Conservation (phyloP, 208 protist genomes). For the Crithidia expoeki region DNA sequence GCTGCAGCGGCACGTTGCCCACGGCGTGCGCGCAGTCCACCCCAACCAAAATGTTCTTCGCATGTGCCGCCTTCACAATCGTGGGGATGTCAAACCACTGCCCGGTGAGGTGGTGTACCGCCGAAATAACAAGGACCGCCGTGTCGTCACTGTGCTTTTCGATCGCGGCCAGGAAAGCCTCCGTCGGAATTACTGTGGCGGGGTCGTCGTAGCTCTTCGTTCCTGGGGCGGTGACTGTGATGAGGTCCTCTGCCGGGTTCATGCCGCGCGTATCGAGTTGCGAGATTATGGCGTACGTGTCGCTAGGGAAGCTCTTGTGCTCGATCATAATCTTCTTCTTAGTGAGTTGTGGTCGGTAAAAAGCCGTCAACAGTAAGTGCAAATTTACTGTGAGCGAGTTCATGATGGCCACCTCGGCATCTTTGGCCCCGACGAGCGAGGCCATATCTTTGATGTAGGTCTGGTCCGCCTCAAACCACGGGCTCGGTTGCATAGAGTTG, state of each 20-base stretch:
- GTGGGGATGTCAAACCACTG: constrained; percentile 92
- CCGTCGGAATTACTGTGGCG: constrained; percentile 54
- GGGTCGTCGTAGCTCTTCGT: constrained; percentile 51
- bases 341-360: constrained; percentile 90
- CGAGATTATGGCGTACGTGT: constrained; percentile 85
- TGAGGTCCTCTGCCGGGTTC: constrained; percentile 61
- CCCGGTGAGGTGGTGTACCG: constrained; percentile 95
- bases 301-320: constrained; percentile 68
- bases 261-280: constrained; percentile 87
- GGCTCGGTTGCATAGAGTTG: constrained; percentile 75
- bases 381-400: constrained; percentile 95
- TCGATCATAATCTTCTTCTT: constrained; percentile 94
- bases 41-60: constrained; percentile 85
- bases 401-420: constrained; percentile 91
- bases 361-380: constrained; percentile 90
- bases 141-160: constrained; percentile 86
- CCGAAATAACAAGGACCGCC: constrained; percentile 86
- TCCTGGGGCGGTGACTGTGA: constrained; percentile 46
- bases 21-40: constrained; percentile 95
- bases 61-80: constrained; percentile 90
- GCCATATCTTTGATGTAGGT: constrained; percentile 64
- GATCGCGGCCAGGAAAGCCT: constrained; percentile 86
- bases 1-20: constrained; percentile 91
- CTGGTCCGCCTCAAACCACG: constrained; percentile 91
- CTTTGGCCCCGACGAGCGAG: constrained; percentile 81